Percentiles rank a stretch among this genome's conserved stretches.
These are phyloP conservation scores for Penicillium turbatum DNA, from an alignment of 495 filamentous ascomycete genomes.

Conservation along the genomic window DNA sequence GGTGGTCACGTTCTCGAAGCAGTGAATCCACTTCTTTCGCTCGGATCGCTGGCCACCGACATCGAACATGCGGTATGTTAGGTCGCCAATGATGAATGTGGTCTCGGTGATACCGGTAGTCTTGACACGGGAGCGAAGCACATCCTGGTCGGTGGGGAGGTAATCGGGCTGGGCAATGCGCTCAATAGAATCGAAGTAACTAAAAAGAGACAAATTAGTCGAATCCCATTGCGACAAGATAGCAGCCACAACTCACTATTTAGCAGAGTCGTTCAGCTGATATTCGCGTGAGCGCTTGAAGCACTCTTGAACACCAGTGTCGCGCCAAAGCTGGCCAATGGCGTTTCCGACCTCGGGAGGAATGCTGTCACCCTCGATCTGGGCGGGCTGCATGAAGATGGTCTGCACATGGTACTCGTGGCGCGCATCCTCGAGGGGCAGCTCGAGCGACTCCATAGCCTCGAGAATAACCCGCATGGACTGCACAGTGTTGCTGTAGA, in stretches of 20 bases:
- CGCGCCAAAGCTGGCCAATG: constrained; percentile 90
- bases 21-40: constrained; percentile 99
- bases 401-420: constrained; percentile 94
- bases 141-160: constrained; percentile 95
- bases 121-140: constrained; percentile 95
- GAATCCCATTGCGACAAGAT: background rate
- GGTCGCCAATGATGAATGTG: constrained; percentile 93
- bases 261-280: constrained; percentile 94
- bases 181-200: constrained; percentile 95
- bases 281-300: constrained; percentile 95
- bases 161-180: constrained; percentile 91
- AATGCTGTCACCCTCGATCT: constrained; percentile 92
- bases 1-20: constrained; percentile 98
- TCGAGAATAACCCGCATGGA: constrained; percentile 95
- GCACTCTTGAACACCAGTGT: constrained; percentile 91
- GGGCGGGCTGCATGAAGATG: constrained; percentile 91
- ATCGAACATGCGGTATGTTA: constrained; percentile 99
- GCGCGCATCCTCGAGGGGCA: constrained; percentile 80
- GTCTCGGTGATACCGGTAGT: constrained; percentile 99
- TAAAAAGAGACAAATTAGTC: constrained; percentile 29
- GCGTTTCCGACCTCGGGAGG: constrained; percentile 92
- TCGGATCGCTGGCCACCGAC: constrained; percentile 98
- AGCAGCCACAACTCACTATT: constrained; percentile 70
- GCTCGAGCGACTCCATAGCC: constrained; percentile 90
- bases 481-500: constrained; percentile 96